phyloP scores from a whole-genome alignment of 345 rosid species.

The Murraya koenigii region DNA sequence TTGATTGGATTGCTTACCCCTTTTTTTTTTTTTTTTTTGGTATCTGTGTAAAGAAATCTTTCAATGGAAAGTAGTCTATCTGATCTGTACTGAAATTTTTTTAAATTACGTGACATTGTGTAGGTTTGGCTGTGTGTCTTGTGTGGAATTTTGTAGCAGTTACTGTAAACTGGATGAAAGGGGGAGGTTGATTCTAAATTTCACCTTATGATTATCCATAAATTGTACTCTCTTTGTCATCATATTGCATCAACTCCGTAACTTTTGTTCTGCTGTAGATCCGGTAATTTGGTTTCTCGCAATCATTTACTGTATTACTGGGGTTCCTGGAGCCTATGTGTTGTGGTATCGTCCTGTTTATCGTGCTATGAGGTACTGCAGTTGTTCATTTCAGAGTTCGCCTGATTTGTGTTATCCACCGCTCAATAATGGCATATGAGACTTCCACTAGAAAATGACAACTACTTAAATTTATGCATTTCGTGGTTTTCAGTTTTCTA shows the following conservation, averaged over 20 bases:
- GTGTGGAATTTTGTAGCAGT: constrained; percentile 87
- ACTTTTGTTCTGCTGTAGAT: constrained; percentile 42
- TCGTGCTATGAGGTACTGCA: constrained; percentile 85
- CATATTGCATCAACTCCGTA: constrained; percentile 11
- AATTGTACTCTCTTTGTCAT: constrained; percentile 4
- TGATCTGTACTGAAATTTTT: constrained; percentile 9
- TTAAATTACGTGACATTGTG: constrained; percentile 9
- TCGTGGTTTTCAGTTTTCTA: neutral
- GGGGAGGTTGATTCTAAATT: constrained; percentile 59
- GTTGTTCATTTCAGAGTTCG: neutral
- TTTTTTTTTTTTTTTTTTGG: neutral
- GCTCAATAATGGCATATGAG: neutral
- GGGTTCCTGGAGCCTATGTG: constrained; percentile 88
- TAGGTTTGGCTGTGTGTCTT: constrained; percentile 82
- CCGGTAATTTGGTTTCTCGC: constrained; percentile 95
- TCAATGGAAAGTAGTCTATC: neutral
- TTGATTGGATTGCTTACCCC: neutral
- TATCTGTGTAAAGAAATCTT: neutral
- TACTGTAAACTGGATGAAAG: constrained; percentile 87
- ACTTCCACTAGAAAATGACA: neutral
- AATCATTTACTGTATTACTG: constrained; percentile 80
- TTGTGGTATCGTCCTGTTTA: constrained; percentile 96
- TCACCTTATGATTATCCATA: neutral
- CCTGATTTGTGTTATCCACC: neutral
- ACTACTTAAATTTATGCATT: neutral